Evolutionary conservation across 148 eudicot genomes (phyloP), one percentile per base, ranked within the genome.

Genomic region (Fallopia convolvulus): DNA sequence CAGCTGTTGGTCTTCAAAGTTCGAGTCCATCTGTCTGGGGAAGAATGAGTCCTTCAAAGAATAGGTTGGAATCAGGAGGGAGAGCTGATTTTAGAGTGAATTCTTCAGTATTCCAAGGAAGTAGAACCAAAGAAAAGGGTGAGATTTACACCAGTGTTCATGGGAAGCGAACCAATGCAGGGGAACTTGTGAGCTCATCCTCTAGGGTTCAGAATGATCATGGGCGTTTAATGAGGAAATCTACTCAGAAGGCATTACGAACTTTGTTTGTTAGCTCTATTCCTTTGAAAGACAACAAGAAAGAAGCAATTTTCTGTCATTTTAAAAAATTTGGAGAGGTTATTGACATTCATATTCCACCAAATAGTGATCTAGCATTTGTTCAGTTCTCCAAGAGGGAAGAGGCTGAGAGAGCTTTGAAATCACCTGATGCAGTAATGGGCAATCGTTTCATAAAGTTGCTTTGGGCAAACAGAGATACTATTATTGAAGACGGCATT

Each of bases 381-480:
- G 97, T 95, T 84, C 99, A 95, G 79, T 95, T 95, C 74, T 95
- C 91, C 42, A 92, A 81, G 81, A 91, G 93, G 82, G 97, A 91
- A 85, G 99, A 92, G 80, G 99, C 99, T 52, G 99, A 92, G 79
- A 87, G 84, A 63, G 97, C 99, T 73, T 68, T 95, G 7, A 95
- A 83, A 85, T 97, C 97, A 83, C 97, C 99, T 82, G 99, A 95
- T 88, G 99, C 99, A 80, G 97, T 95, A 55, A 95, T 95, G 97
- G 99, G 97, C 61, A 95, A 94, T 80, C 90, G 97, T 49, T 95
- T 95, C 83, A 90, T 92, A 70, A 95, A 90, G 85, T 81, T 95
- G 60, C 88, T 89, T 87, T 95, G 99, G 99, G 99, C 99, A 73
- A 91, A 91, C 82, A 85, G 97, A 76, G 97, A 95, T 82, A 91